A percentile compares a stretch with the other conserved stretches of the same genome.
phyloP scores from a whole-genome alignment of 2,329 filamentous ascomycete genomes.

The Monilinia polystroma region DNA sequence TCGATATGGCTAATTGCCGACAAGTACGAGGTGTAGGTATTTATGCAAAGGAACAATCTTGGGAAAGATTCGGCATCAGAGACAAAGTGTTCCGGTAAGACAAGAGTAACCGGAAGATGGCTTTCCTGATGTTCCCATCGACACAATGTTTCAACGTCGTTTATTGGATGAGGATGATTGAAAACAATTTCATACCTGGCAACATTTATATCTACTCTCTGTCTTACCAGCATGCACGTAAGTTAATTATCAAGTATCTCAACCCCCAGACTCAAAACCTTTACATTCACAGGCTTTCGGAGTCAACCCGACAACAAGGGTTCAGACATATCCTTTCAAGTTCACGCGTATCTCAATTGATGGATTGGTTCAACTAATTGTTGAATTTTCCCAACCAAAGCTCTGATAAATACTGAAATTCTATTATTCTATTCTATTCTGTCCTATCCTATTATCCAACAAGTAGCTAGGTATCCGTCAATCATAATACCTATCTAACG shows the following conservation, averaged over 20 bases:
- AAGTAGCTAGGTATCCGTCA: too few relatives aligned
- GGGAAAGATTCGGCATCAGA: constrained; percentile 1
- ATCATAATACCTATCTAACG: too few relatives aligned
- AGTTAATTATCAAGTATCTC: background rate
- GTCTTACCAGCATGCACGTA: background rate
- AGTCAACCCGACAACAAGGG: constrained; percentile 17
- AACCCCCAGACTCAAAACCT: constrained; percentile 9
- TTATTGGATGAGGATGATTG: constrained; percentile 1
- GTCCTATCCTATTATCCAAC: background rate
- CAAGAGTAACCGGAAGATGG: background rate
- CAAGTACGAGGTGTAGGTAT: background rate
- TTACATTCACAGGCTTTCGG: constrained; percentile 11
- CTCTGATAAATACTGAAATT: background rate
- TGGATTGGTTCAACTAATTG: background rate
- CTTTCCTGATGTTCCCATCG: too few relatives aligned
- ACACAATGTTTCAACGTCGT: background rate
- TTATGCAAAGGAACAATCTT: constrained; percentile 4
- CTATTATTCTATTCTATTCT: background rate
- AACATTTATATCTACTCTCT: background rate
- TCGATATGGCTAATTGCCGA: background rate
- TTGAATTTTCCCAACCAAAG: background rate
- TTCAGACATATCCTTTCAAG: background rate
- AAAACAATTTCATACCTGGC: background rate
- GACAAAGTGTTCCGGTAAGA: background rate
- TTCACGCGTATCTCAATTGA: background rate